Conservation (phyloP, 2,329 filamentous ascomycete species). For the Talaromyces albobiverticillius region DNA sequence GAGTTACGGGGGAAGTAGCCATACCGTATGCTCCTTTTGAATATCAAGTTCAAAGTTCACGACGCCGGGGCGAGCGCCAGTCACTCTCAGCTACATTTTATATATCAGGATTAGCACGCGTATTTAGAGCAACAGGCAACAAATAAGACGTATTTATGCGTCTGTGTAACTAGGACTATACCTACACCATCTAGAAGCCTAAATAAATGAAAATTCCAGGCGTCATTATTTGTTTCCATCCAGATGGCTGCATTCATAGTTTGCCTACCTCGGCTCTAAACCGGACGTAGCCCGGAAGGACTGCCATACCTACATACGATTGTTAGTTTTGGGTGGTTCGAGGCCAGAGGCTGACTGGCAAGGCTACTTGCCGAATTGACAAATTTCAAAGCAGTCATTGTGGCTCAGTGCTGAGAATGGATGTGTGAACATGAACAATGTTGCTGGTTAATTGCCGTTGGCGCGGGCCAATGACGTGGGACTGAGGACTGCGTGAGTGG, state of each 20-base stretch:
- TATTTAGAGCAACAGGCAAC: neutral
- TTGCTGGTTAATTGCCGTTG: neutral
- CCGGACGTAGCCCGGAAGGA: constrained; percentile 84
- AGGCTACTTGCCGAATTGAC: constrained; percentile 59
- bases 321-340: too few species aligned
- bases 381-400: constrained; percentile 58
- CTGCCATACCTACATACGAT: constrained; percentile 65
- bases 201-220: neutral
- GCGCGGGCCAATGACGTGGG: neutral
- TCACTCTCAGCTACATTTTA: constrained; percentile 55
- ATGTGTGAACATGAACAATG: neutral
- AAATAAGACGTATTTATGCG: neutral
- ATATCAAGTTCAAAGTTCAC: constrained; percentile 66
- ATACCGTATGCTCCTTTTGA: constrained; percentile 62
- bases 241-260: neutral
- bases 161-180: neutral
- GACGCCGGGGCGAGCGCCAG: constrained; percentile 57
- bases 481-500: constrained; percentile 4
- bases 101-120: neutral
- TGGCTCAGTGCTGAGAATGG: neutral
- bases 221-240: neutral
- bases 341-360: too few species aligned
- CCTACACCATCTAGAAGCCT: constrained; percentile 42
- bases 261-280: constrained; percentile 74
- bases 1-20: constrained; percentile 13